A percentile compares a stretch with the other conserved stretches of the same genome.
Evolutionary conservation across 2,329 filamentous ascomycete genomes (phyloP).

Genomic region (Cyphellophora attinorum): DNA sequence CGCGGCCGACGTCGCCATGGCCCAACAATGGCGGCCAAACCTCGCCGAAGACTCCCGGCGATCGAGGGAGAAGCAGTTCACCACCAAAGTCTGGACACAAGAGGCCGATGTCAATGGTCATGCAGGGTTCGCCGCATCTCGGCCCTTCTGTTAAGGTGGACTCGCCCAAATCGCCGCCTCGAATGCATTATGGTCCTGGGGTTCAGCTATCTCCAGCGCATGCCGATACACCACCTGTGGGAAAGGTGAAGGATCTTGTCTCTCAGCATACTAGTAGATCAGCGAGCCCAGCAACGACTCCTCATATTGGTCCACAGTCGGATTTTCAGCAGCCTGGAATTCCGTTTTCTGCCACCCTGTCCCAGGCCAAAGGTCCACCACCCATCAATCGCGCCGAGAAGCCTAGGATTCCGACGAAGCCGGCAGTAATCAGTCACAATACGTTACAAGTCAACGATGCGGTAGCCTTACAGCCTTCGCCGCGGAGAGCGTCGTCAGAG

Average conservation of each 20-base stretch:
- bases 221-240: constrained; percentile 12
- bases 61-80: constrained; percentile 25
- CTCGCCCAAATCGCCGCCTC: constrained; percentile 33
- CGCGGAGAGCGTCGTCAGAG: constrained; percentile 29
- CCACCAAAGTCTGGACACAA: constrained; percentile 54
- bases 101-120: constrained; percentile 34
- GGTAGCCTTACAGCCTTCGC: constrained; percentile 18
- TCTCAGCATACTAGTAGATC: constrained; percentile 17
- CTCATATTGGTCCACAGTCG: constrained; percentile 19
- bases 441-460: constrained; percentile 5
- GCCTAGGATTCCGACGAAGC: constrained; percentile 52
- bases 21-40: constrained; percentile 17
- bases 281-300: constrained; percentile 23
- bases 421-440: constrained; percentile 17
- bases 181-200: constrained; percentile 19
- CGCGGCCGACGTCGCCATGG: constrained; percentile 31
- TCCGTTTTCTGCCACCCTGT: constrained; percentile 10
- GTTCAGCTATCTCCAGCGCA: constrained; percentile 17
- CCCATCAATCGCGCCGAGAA: constrained; percentile 75
- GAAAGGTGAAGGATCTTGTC: constrained; percentile 14
- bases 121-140: constrained; percentile 31
- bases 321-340: constrained; percentile 4
- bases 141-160: constrained; percentile 33
- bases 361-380: constrained; percentile 47
- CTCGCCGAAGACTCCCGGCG: constrained; percentile 17